Conservation (phyloP, 805 yeast species). For the Candida peoriensis region DNA sequence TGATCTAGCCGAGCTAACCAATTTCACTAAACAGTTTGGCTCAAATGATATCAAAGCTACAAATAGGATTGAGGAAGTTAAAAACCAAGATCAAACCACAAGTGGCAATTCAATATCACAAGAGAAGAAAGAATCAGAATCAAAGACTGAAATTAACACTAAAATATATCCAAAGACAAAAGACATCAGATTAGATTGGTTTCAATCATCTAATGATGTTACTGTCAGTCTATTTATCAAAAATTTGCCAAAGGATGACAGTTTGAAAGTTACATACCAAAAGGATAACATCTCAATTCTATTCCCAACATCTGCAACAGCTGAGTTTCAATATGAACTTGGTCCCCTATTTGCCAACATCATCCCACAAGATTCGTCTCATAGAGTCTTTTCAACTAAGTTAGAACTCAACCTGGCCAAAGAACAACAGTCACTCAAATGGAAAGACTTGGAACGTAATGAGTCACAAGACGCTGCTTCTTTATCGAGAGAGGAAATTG, state of each 20-base stretch:
- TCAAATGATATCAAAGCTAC: slow-evolving; percentile 2
- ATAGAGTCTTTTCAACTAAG: slow-evolving; percentile 62
- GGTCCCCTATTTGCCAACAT: slow-evolving; percentile 52
- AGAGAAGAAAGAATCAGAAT: slow-evolving; percentile 18
- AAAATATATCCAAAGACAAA: slow-evolving; percentile 22
- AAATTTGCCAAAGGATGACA: slow-evolving; percentile 47
- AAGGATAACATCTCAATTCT: slow-evolving; percentile 33
- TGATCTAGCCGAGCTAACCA: slow-evolving; percentile 9
- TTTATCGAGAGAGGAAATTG: too few relatives aligned
- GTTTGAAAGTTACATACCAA: slow-evolving; percentile 36
- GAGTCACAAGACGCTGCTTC: slow-evolving; percentile 5
- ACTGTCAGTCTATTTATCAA: slow-evolving; percentile 70
- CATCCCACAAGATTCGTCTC: slow-evolving; percentile 38
- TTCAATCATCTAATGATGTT: slow-evolving; percentile 54
- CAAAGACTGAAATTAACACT: slow-evolving; percentile 20
- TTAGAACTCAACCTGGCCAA: slow-evolving; percentile 65
- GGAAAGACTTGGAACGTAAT: slow-evolving; percentile 44
- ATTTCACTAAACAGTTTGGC: slow-evolving; percentile 3
- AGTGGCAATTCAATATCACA: slow-evolving; percentile 5
- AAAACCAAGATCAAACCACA: background rate
- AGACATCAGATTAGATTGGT: slow-evolving; percentile 58
- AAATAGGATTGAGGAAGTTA: slow-evolving; percentile 1
- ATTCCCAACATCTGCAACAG: slow-evolving; percentile 43
- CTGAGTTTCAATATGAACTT: slow-evolving; percentile 54
- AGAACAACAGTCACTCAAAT: slow-evolving; percentile 33